These are phyloP conservation scores for Pestalotiopsis sp. DNA, from an alignment of 2,329 filamentous ascomycete species.

Conservation along the genomic window DNA sequence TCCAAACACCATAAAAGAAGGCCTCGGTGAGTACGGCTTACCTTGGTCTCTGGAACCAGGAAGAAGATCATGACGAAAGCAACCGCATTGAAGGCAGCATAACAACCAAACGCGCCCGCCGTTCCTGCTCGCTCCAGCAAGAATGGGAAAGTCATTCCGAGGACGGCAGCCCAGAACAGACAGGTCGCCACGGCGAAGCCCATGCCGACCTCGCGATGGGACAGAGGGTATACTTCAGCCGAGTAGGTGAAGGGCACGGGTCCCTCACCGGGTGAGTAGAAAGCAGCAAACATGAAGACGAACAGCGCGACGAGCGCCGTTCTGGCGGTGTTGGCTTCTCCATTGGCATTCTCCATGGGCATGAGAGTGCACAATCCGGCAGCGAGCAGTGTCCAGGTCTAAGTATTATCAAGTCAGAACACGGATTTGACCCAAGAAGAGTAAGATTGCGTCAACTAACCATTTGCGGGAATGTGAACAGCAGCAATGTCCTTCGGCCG, in stretches of 20 bases:
- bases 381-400: constrained; percentile 65
- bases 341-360: constrained; percentile 14
- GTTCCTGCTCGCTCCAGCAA: constrained; percentile 49
- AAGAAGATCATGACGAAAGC: constrained; percentile 51
- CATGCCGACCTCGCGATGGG: constrained; percentile 74
- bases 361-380: constrained; percentile 64
- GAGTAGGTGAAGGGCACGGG: constrained; percentile 70
- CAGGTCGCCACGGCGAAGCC: constrained; percentile 69
- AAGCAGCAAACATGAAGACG: constrained; percentile 62
- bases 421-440: not conserved
- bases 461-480: constrained; percentile 71
- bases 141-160: constrained; percentile 66
- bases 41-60: constrained; percentile 40
- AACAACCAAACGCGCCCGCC: constrained; percentile 49
- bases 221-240: constrained; percentile 71
- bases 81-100: constrained; percentile 48
- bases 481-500: constrained; percentile 63
- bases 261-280: constrained; percentile 68
- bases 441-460: constrained; percentile 21
- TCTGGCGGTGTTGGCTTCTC: constrained; percentile 17
- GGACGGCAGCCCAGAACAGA: constrained; percentile 60
- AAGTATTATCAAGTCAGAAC: not conserved
- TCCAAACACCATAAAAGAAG: not conserved
- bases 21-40: not conserved
- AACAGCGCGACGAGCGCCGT: constrained; percentile 59